phyloP scores from a whole-genome alignment of 164 flowering plant species.

The Tetracentron sinense region DNA sequence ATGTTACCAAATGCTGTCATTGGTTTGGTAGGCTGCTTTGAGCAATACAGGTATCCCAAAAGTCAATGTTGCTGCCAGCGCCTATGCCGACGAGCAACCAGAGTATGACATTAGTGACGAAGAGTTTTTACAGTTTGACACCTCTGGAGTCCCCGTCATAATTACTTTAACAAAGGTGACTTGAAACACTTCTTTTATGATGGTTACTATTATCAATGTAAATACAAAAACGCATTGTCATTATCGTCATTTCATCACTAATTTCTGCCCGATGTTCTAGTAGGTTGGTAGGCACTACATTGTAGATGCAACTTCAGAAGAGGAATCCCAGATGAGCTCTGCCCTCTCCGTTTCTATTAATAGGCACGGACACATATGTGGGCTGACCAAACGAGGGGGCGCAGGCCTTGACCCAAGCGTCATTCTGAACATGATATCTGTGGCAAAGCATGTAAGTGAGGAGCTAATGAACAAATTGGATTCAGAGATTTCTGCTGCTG shows the following conservation, averaged over 20 bases:
- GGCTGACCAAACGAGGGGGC: constrained; percentile 80
- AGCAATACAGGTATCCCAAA: constrained; percentile 91
- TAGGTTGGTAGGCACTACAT: constrained; percentile 89
- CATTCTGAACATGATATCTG: constrained; percentile 89
- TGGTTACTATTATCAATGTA: too few species aligned
- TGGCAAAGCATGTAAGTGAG: constrained; percentile 72
- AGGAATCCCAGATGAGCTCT: constrained; percentile 93
- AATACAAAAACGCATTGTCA: not conserved
- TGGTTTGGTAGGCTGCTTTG: constrained; percentile 68
- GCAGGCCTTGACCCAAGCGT: constrained; percentile 87
- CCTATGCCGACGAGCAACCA: constrained; percentile 63
- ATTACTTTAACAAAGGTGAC: constrained; percentile 82
- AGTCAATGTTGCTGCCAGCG: constrained; percentile 53
- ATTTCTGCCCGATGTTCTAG: too few species aligned
- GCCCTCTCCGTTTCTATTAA: constrained; percentile 79
- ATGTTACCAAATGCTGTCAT: not conserved
- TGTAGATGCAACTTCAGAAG: constrained; percentile 87
- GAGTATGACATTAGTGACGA: constrained; percentile 94
- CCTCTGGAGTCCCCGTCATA: constrained; percentile 79
- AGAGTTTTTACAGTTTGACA: constrained; percentile 85
- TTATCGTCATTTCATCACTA: not conserved
- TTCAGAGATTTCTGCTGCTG: constrained; percentile 86
- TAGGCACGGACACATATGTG: constrained; percentile 70
- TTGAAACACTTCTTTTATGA: not conserved
- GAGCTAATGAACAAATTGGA: constrained; percentile 66